phyloP scores from a whole-genome alignment of 108 stramenopile species.

The Skeletonema potamos region DNA sequence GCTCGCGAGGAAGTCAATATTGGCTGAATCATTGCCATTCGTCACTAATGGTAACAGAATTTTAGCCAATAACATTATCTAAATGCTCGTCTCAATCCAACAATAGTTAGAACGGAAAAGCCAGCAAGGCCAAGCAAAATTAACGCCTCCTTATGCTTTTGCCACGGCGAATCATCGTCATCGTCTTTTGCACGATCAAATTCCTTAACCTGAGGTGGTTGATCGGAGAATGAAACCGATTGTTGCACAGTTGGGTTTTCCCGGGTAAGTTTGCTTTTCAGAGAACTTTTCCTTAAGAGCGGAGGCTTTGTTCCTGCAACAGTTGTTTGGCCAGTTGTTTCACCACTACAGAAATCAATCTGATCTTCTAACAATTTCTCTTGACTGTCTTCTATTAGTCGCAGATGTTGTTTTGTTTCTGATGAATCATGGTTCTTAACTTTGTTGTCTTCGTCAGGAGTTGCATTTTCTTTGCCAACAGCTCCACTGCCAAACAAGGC shows the following conservation, averaged over 20 bases:
- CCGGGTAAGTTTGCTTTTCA: conserved; percentile 1
- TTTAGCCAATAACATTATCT: neutral
- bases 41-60: neutral
- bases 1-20: too few relatives aligned
- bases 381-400: neutral
- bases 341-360: neutral
- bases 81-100: conserved; percentile 3
- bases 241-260: neutral
- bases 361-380: neutral
- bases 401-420: neutral
- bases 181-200: conserved; percentile 18
- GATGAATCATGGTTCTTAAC: neutral
- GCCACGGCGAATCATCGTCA: conserved; percentile 47
- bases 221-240: conserved; percentile 33
- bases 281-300: neutral
- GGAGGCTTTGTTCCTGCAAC: neutral
- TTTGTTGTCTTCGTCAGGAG: neutral
- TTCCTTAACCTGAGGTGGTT: conserved; percentile 37
- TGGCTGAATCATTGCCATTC: too few relatives aligned
- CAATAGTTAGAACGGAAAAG: conserved; percentile 16
- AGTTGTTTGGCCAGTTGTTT: neutral
- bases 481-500: conserved; percentile 65
- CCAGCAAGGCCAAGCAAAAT: conserved; percentile 42
- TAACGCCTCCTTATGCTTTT: conserved; percentile 53
- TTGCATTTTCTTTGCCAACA: conserved; percentile 5